Evolutionary conservation across 345 rosid species (phyloP).

Genomic region (Noccaea bulbosa): DNA sequence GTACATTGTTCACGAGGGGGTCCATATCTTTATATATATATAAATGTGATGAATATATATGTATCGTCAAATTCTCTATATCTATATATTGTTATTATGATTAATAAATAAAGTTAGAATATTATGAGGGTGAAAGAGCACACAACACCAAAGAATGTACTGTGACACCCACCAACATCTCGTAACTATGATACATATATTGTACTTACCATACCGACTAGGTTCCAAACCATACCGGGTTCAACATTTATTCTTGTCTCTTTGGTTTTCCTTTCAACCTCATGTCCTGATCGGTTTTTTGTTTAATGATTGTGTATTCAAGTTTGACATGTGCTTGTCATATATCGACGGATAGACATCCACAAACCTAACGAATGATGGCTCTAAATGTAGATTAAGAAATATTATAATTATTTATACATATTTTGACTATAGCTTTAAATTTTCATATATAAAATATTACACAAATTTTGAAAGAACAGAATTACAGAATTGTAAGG

Average conservation of each 20-base stretch:
- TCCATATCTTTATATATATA: conserved; percentile 40
- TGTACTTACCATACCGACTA: conserved; percentile 47
- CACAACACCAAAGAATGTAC: conserved; percentile 49
- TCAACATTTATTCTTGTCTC: conserved; percentile 19
- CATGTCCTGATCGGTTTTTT: background rate
- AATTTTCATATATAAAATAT: background rate
- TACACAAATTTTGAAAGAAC: background rate
- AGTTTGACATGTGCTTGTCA: background rate
- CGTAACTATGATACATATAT: conserved; percentile 40
- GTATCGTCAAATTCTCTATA: conserved; percentile 27
- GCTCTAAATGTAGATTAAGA: background rate
- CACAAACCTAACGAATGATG: conserved; percentile 6
- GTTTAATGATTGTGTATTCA: conserved; percentile 6
- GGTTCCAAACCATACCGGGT: conserved; percentile 39
- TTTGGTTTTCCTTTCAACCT: conserved; percentile 1
- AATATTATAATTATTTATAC: background rate
- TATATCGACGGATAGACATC: conserved; percentile 3
- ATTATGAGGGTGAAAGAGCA: conserved; percentile 49
- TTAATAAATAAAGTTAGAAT: conserved; percentile 42
- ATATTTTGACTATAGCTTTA: background rate
- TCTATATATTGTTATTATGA: conserved; percentile 30
- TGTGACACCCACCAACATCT: conserved; percentile 47
- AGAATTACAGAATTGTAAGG: background rate
- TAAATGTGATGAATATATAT: conserved; percentile 18
- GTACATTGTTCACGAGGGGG: conserved; percentile 42